phyloP scores from a whole-genome alignment of 352 stramenopile genomes.

The Phytophthora brassicae region DNA sequence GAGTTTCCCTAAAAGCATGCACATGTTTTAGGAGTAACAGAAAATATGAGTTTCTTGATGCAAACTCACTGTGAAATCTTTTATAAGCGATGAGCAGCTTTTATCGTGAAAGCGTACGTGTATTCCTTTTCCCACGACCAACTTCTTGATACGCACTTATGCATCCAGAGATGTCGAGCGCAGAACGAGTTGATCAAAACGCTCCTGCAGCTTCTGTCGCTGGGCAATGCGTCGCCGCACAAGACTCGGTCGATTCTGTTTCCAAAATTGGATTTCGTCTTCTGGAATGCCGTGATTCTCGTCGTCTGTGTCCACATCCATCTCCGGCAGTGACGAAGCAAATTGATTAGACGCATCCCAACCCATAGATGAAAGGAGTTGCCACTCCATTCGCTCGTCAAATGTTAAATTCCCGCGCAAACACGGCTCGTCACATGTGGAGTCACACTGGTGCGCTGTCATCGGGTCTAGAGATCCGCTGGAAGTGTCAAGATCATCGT shows the following conservation, averaged over 20 bases:
- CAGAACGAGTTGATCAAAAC: conserved; percentile 84
- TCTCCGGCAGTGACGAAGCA: conserved; percentile 59
- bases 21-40: conserved; percentile 35
- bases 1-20: conserved; percentile 10
- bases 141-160: conserved; percentile 16
- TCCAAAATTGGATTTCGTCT: conserved; percentile 87
- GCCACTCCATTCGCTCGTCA: conserved; percentile 73
- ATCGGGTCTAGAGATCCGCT: conserved; percentile 38
- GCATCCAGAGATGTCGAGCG: conserved; percentile 54
- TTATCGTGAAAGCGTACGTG: too few species aligned
- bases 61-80: conserved; percentile 15
- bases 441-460: conserved; percentile 53
- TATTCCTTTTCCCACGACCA: background rate
- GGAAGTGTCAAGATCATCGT: conserved; percentile 43
- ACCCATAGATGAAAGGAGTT: conserved; percentile 84
- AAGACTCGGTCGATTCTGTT: conserved; percentile 76
- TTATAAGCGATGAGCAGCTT: conserved; percentile 9
- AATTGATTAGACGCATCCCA: conserved; percentile 73
- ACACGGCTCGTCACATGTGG: conserved; percentile 54
- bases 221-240: conserved; percentile 77
- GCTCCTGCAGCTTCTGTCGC: conserved; percentile 83
- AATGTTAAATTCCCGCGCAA: conserved; percentile 49
- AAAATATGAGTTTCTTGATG: conserved; percentile 27
- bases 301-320: conserved; percentile 76
- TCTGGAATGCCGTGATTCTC: conserved; percentile 81